Base-by-base conservation (phyloP, 2,329 filamentous ascomycete species). In the Hymenoscyphus linearis region DNA sequence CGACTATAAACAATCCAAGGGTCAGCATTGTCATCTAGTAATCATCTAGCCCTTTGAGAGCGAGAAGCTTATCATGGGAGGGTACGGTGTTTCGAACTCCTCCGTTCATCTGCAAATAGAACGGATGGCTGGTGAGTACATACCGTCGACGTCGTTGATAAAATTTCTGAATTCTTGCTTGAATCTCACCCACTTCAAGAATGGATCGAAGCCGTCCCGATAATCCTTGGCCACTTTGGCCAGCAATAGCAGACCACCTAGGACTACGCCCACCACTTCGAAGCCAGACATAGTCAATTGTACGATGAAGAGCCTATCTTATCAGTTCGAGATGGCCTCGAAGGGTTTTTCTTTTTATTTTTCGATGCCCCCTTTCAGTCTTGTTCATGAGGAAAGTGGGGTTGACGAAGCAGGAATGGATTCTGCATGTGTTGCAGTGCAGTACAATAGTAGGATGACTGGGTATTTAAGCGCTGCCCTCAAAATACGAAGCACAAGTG, bases 151-250 rank as follows among this genome's bases (percentile, higher is more conserved):
- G 6, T 60, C 55, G 55, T 66, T 64, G 22, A 70, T 68, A 54
- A 70, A 70, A 0, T 35, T 36, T 5, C 64, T 59, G 18, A 70
- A 68, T 2, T 65, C 62, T 9, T 57, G 63, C 14, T 62, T 63
- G 54, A 70, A 69, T 34, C 62, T 57, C n/a, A 66, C 64, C 68
- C 68, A 69, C 58, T 63, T 69, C 22, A 58, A 14, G 18, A 69
- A 40, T 18, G 63, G 61, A 55, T 70, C 69, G 52, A 65, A 68
- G 12, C 69, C 67, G 62, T 70, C 53, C 35, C 60, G 62, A 50
- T 70, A 69, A 47, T 67, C 62, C 52, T 69, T 64, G 2, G 64
- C 67, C 5, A 65, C 61, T 14, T 63, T 64, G 14, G 68, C 66
- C 3, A 70, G 36, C 1, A 70, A 60, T 4, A 65, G 69, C 14